Evolutionary conservation across 2,329 filamentous ascomycete genomes (phyloP), one percentile per base, ranked within the genome.

Genomic region (Cladobotryum mycophilum): DNA sequence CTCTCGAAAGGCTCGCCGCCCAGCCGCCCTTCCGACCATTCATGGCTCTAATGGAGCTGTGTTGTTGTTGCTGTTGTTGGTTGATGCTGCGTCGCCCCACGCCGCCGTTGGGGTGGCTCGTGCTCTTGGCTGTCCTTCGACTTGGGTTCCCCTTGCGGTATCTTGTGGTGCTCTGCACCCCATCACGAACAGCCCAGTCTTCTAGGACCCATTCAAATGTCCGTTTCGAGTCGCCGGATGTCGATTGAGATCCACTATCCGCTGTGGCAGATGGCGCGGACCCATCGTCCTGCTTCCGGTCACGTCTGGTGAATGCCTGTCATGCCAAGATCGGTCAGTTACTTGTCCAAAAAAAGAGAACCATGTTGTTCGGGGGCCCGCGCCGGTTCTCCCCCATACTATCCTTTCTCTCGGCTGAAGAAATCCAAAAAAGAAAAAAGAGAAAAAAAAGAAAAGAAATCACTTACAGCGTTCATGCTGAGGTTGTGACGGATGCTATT

Each of bases 401-500:
- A 30, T 30, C 6, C 25, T 30, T 30, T 30, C 25, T 30, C 6
- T 30, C 25, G 25, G 25, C 4, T 30, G 25, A 20, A 18, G 40
- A 15, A 34, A 18, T 41, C 25, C 25, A 8, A 30, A 30, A 11
- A n/a, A n/a, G n/a, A n/a, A n/a, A n/a, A n/a, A n/a, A n/a, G n/a
- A n/a, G n/a, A n/a, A n/a, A n/a, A n/a, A n/a, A n/a, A n/a, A n/a
- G n/a, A n/a, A n/a, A n/a, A n/a, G n/a, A n/a, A 5, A 30, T 30
- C n/a, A 63, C 71, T 70, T 81, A 96, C 92, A 54, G 79, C 78
- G 61, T 97, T 97, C 91, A 97, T 96, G 44, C 89, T 96, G 7
- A 97, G 74, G 60, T 97, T 97, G 67, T 97, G 92, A 2, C 92
- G 82, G 57, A 97, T 95, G 65, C 89, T 95, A 68, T 96, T 97